Evolutionary conservation across 2,329 filamentous ascomycete species (phyloP), one percentile per base, ranked within the genome.

Genomic region (Chaetomiaceae sp.): DNA sequence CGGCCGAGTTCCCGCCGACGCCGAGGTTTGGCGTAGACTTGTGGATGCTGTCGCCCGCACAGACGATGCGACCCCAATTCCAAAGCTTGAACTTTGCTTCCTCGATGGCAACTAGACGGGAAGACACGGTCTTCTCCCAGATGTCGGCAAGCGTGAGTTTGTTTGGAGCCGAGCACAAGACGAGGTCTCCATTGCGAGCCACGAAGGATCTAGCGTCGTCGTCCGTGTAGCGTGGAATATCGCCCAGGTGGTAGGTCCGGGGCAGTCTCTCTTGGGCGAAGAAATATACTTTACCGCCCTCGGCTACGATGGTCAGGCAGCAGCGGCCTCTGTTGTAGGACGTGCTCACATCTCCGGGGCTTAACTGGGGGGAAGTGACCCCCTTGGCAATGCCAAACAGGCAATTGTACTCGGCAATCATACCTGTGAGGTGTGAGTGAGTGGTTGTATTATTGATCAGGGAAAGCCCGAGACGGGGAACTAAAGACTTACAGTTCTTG

Each of bases 1-100:
- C 55, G 16, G 51, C 59, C 11, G 30, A 14, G 36, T 61, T 61
- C 2, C 55, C 59, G 18, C 59, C 59, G 16, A 44, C 18, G 2
- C 57, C 59, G 13, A 61, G 32, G 40, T 59, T 59, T 13, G 57
- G 59, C 1, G 59, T 61, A 7, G 48, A 25, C 36, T 61, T 61
- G 45, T 61, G 59, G 40, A 59, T 48, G 25, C 51, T 52, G 29
- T 61, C 59, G 10, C 59, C 59, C 2, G 40, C 49, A 9, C 57
- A 59, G 13, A 16, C 55, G 23, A 61, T 57, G 18, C 59, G 51
- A 9, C 57, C 59, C 37, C 49, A 55, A 13, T 57, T 51, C 59
- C 59, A 61, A 8, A 58, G 36, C 30, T 55, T 42, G 51, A 58
- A 59, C 36, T 48, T 57, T 9, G 38, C 57, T 34, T 61, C 56